Evolutionary conservation across 257 asterid genomes (phyloP).

Genomic region (Nicotiana paniculata): DNA sequence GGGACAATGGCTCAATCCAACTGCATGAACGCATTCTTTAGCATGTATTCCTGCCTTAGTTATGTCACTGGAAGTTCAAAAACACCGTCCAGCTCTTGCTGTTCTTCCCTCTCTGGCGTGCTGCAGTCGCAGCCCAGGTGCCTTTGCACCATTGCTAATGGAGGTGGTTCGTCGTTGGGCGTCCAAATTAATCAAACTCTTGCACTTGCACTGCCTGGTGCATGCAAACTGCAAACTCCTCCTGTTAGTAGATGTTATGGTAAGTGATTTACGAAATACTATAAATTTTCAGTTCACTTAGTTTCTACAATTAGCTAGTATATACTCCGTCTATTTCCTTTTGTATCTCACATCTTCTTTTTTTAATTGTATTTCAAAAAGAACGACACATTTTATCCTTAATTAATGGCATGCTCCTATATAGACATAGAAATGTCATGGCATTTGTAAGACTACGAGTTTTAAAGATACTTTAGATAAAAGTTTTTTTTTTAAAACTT

Average conservation of each 20-base stretch:
- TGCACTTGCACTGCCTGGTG: slow-evolving; percentile 49
- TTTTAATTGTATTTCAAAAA: too few species aligned
- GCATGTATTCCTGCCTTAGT: slow-evolving; percentile 66
- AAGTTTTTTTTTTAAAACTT: too few species aligned
- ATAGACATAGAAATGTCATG: too few species aligned
- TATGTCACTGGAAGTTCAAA: slow-evolving; percentile 49
- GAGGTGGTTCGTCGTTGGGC: slow-evolving; percentile 45
- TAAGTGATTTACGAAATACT: slow-evolving; percentile 10
- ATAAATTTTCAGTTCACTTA: too few species aligned
- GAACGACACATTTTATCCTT: too few species aligned
- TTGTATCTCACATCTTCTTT: too few species aligned
- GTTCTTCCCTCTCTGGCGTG: slow-evolving; percentile 47
- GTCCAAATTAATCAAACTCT: slow-evolving; percentile 47
- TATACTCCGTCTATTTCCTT: too few species aligned
- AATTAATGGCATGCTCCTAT: too few species aligned
- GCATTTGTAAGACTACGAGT: too few species aligned
- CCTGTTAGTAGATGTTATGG: slow-evolving; percentile 55
- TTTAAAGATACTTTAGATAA: too few species aligned
- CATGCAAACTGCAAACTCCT: slow-evolving; percentile 53
- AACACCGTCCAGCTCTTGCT: slow-evolving; percentile 48
- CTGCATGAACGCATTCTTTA: slow-evolving; percentile 40
- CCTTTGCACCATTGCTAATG: slow-evolving; percentile 47
- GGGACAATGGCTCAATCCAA: slow-evolving; percentile 42
- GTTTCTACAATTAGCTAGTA: too few species aligned
- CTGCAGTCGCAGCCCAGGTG: slow-evolving; percentile 56